phyloP scores from a whole-genome alignment of 2,329 filamentous ascomycete genomes.

The Mariannaea elegans region DNA sequence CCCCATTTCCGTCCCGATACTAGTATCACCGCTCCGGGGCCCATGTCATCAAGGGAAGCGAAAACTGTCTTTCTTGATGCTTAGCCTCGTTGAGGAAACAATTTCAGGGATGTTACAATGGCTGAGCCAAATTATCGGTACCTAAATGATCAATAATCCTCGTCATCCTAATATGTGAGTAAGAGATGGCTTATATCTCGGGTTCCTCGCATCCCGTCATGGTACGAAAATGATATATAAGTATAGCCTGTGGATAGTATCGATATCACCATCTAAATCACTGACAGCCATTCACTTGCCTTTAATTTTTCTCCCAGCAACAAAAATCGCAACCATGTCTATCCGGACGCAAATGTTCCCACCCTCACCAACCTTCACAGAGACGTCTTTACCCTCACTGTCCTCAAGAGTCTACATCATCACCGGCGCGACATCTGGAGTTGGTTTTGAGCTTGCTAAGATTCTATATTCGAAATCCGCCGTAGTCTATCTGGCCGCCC shows the following conservation, averaged over 20 bases:
- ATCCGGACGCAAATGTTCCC: constrained; percentile 29
- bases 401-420: constrained; percentile 29
- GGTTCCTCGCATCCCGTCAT: background rate
- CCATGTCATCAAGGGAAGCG: background rate
- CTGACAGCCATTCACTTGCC: too few relatives aligned
- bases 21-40: constrained; percentile 13
- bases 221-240: background rate
- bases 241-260: background rate
- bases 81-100: background rate
- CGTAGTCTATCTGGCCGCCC: constrained; percentile 26
- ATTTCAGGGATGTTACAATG: background rate
- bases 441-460: constrained; percentile 31
- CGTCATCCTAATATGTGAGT: background rate
- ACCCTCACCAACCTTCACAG: constrained; percentile 28
- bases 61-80: background rate
- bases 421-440: constrained; percentile 30
- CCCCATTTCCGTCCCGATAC: constrained; percentile 25
- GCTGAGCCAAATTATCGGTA: background rate
- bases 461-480: constrained; percentile 29
- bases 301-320: too few relatives aligned
- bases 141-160: background rate
- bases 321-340: constrained; percentile 14
- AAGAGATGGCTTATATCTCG: background rate
- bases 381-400: constrained; percentile 22
- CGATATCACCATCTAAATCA: background rate